Conservation (phyloP, 2,329 filamentous ascomycete species). For the Fusarium sp. region DNA sequence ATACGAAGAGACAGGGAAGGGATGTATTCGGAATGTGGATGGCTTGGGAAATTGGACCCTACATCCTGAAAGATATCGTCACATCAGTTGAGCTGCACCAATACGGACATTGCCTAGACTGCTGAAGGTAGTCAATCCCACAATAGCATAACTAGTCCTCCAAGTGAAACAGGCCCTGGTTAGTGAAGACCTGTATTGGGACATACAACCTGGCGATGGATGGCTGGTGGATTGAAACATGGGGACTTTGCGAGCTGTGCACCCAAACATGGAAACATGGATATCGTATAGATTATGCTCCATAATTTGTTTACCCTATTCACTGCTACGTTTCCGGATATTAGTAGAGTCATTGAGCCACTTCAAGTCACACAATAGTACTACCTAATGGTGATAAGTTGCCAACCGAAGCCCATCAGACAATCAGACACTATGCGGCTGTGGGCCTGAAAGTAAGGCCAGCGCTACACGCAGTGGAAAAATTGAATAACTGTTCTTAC, state of each 20-base stretch:
- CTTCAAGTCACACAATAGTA: neutral
- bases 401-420: too few species aligned
- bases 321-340: neutral
- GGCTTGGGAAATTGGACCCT: neutral
- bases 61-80: neutral
- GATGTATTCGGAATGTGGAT: neutral
- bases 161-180: conserved; percentile 12
- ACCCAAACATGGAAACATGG: neutral
- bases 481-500: neutral
- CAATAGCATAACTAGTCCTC: neutral
- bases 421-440: neutral
- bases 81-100: neutral
- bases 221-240: neutral
- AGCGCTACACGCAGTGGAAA: neutral
- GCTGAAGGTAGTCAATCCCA: neutral
- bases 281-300: neutral
- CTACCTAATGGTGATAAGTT: neutral
- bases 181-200: neutral
- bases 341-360: neutral
- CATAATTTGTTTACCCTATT: neutral
- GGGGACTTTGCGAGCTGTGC: neutral
- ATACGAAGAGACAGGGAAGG: neutral
- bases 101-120: neutral
- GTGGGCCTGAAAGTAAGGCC: too few species aligned
- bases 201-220: neutral